phyloP scores from a whole-genome alignment of 2,329 filamentous ascomycete genomes.

The Ophiostoma novo-ulmi region DNA sequence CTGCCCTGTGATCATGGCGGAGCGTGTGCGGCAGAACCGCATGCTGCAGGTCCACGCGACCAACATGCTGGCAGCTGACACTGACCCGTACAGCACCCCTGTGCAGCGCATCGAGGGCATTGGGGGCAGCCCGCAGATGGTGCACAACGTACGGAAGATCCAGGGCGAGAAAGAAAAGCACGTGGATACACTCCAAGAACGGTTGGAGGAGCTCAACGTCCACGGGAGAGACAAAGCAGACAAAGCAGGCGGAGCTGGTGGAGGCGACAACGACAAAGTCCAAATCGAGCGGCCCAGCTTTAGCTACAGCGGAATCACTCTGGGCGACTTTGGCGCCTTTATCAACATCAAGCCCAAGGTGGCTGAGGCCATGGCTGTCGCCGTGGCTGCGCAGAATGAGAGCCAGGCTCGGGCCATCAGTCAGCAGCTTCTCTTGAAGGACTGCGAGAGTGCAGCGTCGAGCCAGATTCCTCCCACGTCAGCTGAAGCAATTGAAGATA shows the following conservation, averaged over 20 bases:
- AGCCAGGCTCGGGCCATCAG: not conserved
- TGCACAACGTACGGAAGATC: not conserved
- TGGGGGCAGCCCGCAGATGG: not conserved
- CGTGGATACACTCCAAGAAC: not conserved
- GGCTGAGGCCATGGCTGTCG: conserved; percentile 3
- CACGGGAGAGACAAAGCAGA: not conserved
- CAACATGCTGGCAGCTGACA: conserved; percentile 32
- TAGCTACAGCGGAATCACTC: conserved; percentile 19
- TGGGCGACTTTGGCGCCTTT: conserved; percentile 26
- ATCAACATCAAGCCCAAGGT: conserved; percentile 26
- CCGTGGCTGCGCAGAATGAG: not conserved
- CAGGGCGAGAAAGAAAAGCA: not conserved
- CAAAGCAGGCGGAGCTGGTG: not conserved
- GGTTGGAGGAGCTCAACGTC: not conserved
- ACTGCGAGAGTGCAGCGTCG: not conserved
- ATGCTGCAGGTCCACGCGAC: conserved; percentile 34
- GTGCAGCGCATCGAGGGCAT: not conserved
- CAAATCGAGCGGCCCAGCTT: conserved; percentile 22
- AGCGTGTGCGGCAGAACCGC: conserved; percentile 19
- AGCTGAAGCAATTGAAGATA: not conserved
- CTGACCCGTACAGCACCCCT: not conserved
- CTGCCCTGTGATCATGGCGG: conserved; percentile 37
- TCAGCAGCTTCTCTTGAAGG: not conserved
- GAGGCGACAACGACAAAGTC: not conserved
- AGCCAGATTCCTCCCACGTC: conserved; percentile 13